A percentile compares a stretch with the other conserved stretches of the same genome.
These are phyloP conservation scores for Globisporangium echinulatum DNA, from an alignment of 352 stramenopile genomes.

Conservation along the genomic window DNA sequence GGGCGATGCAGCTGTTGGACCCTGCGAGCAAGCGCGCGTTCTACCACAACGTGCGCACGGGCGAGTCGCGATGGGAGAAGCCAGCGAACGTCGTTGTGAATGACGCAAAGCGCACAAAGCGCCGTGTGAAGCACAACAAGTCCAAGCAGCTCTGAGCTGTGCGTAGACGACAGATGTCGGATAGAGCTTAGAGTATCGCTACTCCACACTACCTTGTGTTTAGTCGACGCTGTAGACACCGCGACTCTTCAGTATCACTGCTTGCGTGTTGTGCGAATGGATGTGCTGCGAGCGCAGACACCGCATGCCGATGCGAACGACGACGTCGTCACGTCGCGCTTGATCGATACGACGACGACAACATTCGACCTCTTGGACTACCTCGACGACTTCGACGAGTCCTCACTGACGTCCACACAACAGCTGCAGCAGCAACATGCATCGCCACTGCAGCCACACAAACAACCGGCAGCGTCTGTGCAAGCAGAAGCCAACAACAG, in stretches of 20 bases:
- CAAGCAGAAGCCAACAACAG: background rate
- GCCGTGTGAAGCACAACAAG: too few species aligned
- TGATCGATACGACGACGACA: background rate
- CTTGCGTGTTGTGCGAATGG: background rate
- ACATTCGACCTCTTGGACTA: constrained; percentile 6
- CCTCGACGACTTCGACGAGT: constrained; percentile 4
- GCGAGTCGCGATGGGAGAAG: constrained; percentile 54
- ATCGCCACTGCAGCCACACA: background rate
- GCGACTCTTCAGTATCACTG: background rate
- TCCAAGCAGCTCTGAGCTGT: too few species aligned
- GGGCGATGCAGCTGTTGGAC: constrained; percentile 31
- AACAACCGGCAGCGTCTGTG: background rate
- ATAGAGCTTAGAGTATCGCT: background rate
- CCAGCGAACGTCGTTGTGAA: constrained; percentile 27
- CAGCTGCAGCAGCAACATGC: background rate
- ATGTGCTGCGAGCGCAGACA: background rate
- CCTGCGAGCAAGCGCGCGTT: constrained; percentile 34
- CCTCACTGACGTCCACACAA: background rate
- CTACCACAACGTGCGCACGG: constrained; percentile 69
- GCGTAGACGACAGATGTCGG: too few species aligned
- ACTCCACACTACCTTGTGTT: background rate
- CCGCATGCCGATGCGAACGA: background rate
- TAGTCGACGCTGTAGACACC: too few species aligned
- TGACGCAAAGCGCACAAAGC: constrained; percentile 2
- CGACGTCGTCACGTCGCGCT: background rate